Conservation (phyloP, 108 stramenopile genomes). For the Mayamaea pseudoterrestris region DNA sequence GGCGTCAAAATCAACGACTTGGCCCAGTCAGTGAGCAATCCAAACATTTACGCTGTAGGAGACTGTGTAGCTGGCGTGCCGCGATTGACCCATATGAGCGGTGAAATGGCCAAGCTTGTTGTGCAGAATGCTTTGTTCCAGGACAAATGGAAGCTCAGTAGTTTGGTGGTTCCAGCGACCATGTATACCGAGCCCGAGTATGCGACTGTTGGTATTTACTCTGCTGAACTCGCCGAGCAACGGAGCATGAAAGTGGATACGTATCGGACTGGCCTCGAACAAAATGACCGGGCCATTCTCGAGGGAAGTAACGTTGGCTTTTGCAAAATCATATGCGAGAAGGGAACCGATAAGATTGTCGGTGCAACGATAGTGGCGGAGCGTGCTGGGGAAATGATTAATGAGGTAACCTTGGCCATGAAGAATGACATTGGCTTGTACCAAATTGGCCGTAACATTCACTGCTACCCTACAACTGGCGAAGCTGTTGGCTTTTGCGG, state of each 20-base stretch:
- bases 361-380: conserved; percentile 87
- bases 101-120: conserved; percentile 90
- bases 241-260: conserved; percentile 58
- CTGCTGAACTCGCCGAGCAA: conserved; percentile 35
- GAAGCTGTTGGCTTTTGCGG: conserved; percentile 79
- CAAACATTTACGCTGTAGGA: conserved; percentile 85
- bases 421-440: conserved; percentile 73
- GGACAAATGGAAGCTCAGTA: conserved; percentile 74
- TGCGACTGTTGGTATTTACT: conserved; percentile 73
- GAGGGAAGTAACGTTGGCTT: conserved; percentile 81
- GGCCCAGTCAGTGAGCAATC: conserved; percentile 67
- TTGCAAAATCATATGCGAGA: conserved; percentile 71
- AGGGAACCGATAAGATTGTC: conserved; percentile 84
- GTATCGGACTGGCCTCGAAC: conserved; percentile 59
- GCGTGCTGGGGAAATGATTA: conserved; percentile 92
- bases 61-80: conserved; percentile 84
- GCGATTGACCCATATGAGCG: conserved; percentile 80
- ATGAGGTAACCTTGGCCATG: conserved; percentile 89
- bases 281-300: conserved; percentile 89
- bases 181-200: conserved; percentile 95
- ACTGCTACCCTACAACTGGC: conserved; percentile 88
- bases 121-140: conserved; percentile 85
- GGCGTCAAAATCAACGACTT: conserved; percentile 83
- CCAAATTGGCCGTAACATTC: conserved; percentile 82
- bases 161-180: conserved; percentile 83